Conservation (phyloP, 1,139 yeast species). For the Pichia sp. region DNA sequence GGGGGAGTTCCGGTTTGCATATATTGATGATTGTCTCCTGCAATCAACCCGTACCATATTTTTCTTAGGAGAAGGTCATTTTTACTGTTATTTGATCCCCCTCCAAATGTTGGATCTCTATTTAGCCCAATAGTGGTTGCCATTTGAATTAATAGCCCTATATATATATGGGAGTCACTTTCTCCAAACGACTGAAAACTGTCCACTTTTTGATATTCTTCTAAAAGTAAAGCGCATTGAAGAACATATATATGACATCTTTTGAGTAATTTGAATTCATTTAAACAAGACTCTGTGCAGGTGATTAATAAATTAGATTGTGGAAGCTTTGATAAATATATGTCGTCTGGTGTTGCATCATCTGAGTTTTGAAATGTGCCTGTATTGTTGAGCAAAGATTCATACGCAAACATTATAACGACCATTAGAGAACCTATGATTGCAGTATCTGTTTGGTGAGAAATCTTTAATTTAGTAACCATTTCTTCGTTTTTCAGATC, state of each 20-base stretch:
- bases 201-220: conserved; percentile 39
- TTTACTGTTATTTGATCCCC: conserved; percentile 12
- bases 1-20: conserved; percentile 41
- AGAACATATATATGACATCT: conserved; percentile 47
- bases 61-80: conserved; percentile 43
- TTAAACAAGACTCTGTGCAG: conserved; percentile 37
- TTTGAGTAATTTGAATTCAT: conserved; percentile 45
- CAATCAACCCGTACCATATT: conserved; percentile 45
- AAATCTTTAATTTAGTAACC: conserved; percentile 29
- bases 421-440: conserved; percentile 41
- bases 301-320: conserved; percentile 1
- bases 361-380: conserved; percentile 13
- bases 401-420: conserved; percentile 40
- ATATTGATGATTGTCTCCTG: conserved; percentile 29
- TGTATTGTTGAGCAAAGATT: conserved; percentile 38
- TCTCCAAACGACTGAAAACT: conserved; percentile 41
- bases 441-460: conserved; percentile 44
- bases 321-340: background rate
- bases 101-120: conserved; percentile 43
- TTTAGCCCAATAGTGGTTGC: conserved; percentile 49
- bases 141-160: conserved; percentile 45
- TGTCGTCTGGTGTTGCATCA: conserved; percentile 26
- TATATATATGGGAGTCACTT: conserved; percentile 39
- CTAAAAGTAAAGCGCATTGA: conserved; percentile 44
- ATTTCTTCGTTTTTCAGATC: conserved; percentile 14